Evolutionary conservation across 768 basidiomycete species (phyloP).

Genomic region (Phaffia australis): DNA sequence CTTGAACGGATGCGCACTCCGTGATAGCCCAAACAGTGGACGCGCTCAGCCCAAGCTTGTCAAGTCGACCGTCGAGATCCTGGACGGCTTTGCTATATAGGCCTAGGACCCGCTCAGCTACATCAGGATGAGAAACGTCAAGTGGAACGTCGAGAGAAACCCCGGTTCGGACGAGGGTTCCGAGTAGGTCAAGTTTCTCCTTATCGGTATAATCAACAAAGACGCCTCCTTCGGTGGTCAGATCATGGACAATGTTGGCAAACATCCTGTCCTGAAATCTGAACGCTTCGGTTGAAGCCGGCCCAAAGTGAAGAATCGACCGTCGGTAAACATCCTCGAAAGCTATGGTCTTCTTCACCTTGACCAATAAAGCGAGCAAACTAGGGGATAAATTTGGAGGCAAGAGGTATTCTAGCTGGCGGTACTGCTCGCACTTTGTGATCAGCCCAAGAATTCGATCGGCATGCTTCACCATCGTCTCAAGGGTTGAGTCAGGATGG

Average conservation of each 20-base stretch:
- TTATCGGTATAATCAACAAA: slow-evolving; percentile 2
- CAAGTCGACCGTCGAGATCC: slow-evolving; percentile 20
- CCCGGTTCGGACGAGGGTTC: slow-evolving; percentile 2
- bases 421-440: slow-evolving; percentile 20
- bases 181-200: slow-evolving; percentile 20
- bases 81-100: slow-evolving; percentile 25
- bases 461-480: slow-evolving; percentile 7
- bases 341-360: slow-evolving; percentile 6
- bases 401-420: slow-evolving; percentile 27
- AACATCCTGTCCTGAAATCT: slow-evolving; percentile 21
- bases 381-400: slow-evolving; percentile 22
- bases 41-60: not conserved
- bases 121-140: slow-evolving; percentile 2
- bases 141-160: not conserved
- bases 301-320: slow-evolving; percentile 5
- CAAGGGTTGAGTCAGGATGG: not conserved
- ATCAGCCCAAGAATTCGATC: slow-evolving; percentile 23
- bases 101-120: slow-evolving; percentile 14
- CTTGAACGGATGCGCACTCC: not conserved
- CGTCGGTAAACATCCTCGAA: slow-evolving; percentile 20
- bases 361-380: slow-evolving; percentile 12
- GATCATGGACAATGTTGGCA: slow-evolving; percentile 16
- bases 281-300: slow-evolving; percentile 17
- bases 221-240: slow-evolving; percentile 8
- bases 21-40: too few relatives aligned